Base-by-base conservation (phyloP, 345 rosid genomes). In the Gossypium anomalum region DNA sequence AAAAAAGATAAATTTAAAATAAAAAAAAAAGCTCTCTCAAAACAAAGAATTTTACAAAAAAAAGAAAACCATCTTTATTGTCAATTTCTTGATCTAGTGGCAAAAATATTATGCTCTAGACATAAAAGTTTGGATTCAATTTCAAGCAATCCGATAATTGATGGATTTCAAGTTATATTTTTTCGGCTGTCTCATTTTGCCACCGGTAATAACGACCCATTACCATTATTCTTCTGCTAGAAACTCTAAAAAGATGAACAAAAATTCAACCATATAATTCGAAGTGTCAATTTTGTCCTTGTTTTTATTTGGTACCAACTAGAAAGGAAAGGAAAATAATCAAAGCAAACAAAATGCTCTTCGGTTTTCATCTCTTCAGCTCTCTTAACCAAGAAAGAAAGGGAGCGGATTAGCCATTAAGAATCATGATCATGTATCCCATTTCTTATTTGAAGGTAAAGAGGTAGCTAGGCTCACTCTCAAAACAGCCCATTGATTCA, bases 381-480 rank as follows among this genome's bases (percentile, higher is more conserved):
- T 61, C 19, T 14, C 14, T 8, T 12, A 1, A 29, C 38, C 5
- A 29, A 4, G 38, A 29, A 34, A 34, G 41, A 34, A 34, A 34
- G 41, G 41, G 41, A 34, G 41, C 7, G 41, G 41, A 34, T 34
- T 34, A 34, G 41, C 7, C 41, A 34, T 34, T 34, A 34, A 34
- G 38, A 34, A 34, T 34, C 38, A 34, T 34, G 5, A 34, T 34
- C 38, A 4, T 34, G 38, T 34, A 34, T 4, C 38, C 41, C 51
- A 47, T 47, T 12, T 47, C 48, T 45, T 47, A 47, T 47, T 47
- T 8, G 51, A 47, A 62, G 45, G 43, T 13, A 34, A 79, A 29
- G 80, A 65, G 64, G 15, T 10, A 20, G 15, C 20, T 23, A 75
- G 76, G 74, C 85, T 83, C 86, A 13, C 70, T 68, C 80, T 81